phyloP scores from a whole-genome alignment of 441 rosid species.

The Aleurites moluccanus region DNA sequence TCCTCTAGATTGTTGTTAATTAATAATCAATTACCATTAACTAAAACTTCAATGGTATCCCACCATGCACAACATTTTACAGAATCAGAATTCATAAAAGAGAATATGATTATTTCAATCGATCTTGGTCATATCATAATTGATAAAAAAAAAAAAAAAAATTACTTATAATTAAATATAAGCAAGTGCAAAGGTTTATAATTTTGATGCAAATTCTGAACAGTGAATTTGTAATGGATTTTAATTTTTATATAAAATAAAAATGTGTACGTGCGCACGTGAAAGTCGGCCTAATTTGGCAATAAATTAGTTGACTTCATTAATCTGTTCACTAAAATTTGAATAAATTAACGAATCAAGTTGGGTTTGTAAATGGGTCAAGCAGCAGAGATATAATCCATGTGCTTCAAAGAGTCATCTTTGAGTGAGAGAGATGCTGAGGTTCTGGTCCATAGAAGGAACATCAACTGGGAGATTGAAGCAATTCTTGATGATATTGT shows the following conservation, averaged over 20 bases:
- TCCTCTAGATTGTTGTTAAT: constrained; percentile 23
- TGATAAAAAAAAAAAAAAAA: no score
- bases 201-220: no score
- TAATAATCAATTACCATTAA: neutral
- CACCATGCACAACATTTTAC: neutral
- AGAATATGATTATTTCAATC: neutral
- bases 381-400: neutral
- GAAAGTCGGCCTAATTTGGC: constrained; percentile 33
- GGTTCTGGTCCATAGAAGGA: no score
- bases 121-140: neutral
- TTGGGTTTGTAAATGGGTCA: neutral
- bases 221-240: neutral
- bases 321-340: constrained; percentile 2
- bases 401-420: no score
- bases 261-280: constrained; percentile 44
- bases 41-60: neutral
- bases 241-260: neutral
- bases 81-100: neutral
- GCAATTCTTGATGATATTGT: no score
- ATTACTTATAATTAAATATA: no score
- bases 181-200: no score
- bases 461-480: no score
- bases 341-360: neutral
- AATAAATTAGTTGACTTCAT: constrained; percentile 38
- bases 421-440: no score